These are phyloP conservation scores for Cyberlindnera amylophila DNA, from an alignment of 805 yeast species.

Conservation along the genomic window DNA sequence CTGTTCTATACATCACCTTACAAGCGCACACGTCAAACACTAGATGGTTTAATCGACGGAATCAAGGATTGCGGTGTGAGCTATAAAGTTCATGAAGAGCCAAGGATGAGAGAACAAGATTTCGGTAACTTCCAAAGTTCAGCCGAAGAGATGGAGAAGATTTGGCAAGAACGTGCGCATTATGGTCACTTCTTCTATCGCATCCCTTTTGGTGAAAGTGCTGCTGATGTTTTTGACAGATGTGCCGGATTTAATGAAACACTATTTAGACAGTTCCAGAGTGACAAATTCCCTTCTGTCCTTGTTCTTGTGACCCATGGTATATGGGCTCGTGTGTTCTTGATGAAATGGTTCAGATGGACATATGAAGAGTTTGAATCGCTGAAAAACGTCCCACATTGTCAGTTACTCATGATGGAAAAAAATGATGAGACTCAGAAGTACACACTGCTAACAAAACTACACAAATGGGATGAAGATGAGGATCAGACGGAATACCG, in stretches of 20 bases:
- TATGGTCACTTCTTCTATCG: conserved; percentile 89
- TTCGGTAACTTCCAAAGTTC: conserved; percentile 89
- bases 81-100: conserved; percentile 74
- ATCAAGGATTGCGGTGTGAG: conserved; percentile 39
- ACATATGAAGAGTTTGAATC: conserved; percentile 84
- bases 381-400: conserved; percentile 78
- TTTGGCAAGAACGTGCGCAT: conserved; percentile 80
- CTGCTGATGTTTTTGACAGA: conserved; percentile 92
- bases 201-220: conserved; percentile 91
- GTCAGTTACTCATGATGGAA: conserved; percentile 79
- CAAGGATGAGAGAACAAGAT: conserved; percentile 90
- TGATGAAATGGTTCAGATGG: conserved; percentile 96
- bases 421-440: conserved; percentile 43
- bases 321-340: conserved; percentile 86
- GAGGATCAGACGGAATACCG: conserved; percentile 23
- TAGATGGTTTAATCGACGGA: conserved; percentile 63
- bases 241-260: conserved; percentile 89
- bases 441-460: conserved; percentile 54
- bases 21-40: conserved; percentile 76
- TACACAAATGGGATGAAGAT: conserved; percentile 68
- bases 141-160: conserved; percentile 69
- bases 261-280: conserved; percentile 71
- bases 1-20: conserved; percentile 87
- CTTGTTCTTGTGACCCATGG: conserved; percentile 89
- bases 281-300: conserved; percentile 70